phyloP scores from a whole-genome alignment of 495 filamentous ascomycete genomes.

The Hypoxylon perforatum region DNA sequence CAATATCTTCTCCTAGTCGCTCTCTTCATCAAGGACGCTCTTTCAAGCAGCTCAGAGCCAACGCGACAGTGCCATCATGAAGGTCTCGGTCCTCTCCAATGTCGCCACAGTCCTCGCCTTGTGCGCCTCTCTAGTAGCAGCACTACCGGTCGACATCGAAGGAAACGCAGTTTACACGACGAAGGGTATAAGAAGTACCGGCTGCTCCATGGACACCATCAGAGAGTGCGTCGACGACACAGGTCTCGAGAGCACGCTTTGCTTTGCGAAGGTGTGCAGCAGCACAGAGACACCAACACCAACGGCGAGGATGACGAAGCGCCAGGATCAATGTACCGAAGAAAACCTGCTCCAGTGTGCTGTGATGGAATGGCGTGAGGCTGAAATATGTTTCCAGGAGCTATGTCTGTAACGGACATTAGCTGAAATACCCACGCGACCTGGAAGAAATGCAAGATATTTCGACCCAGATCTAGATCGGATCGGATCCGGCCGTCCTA shows the following conservation, averaged over 20 bases:
- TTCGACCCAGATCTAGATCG: constrained; percentile 5
- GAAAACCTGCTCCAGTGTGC: constrained; percentile 38
- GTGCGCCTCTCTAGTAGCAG: constrained; percentile 19
- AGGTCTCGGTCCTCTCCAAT: constrained; percentile 23
- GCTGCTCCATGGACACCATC: constrained; percentile 28
- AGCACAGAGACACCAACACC: background rate
- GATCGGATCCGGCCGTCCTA: constrained; percentile 1
- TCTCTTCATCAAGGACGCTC: constrained; percentile 24
- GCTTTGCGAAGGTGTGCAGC: constrained; percentile 34
- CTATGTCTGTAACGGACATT: constrained; percentile 31
- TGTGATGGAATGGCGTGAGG: constrained; percentile 36
- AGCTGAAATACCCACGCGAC: background rate
- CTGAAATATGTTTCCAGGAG: constrained; percentile 38
- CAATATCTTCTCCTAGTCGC: constrained; percentile 9
- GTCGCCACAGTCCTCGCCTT: constrained; percentile 17
- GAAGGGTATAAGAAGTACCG: constrained; percentile 3
- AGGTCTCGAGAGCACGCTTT: constrained; percentile 37
- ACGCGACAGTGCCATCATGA: constrained; percentile 16
- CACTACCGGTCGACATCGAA: constrained; percentile 18
- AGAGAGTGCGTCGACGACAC: constrained; percentile 34
- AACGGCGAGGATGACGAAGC: constrained; percentile 14
- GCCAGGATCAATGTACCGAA: constrained; percentile 39
- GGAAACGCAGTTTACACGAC: constrained; percentile 2
- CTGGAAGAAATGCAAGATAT: background rate
- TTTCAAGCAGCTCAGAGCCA: constrained; percentile 12